Conservation (phyloP, 495 filamentous ascomycete genomes). For the Lasiosphaeris hirsuta region DNA sequence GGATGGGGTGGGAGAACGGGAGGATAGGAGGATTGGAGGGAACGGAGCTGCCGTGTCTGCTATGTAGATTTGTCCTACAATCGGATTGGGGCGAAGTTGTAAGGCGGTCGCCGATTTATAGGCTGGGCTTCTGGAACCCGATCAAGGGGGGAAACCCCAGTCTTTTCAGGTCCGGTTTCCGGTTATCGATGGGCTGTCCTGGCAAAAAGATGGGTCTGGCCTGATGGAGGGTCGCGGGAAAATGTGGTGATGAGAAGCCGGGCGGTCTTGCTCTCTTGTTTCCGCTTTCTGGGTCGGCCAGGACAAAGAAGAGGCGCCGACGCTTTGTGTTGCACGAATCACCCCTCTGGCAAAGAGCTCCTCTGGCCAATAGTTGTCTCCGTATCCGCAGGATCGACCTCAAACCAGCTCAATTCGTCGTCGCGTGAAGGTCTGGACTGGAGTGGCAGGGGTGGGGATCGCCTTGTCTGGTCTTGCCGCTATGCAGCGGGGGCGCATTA, state of each 20-base stretch:
- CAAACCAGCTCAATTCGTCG: not conserved
- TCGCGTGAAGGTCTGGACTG: not conserved
- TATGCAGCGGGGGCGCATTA: not conserved
- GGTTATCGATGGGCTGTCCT: not conserved
- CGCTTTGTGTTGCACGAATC: not conserved
- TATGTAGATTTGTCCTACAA: too few species aligned
- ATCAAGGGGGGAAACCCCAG: not conserved
- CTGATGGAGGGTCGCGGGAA: conserved; percentile 2
- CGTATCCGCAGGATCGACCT: not conserved
- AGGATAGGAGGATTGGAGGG: too few species aligned
- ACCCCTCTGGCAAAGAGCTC: not conserved
- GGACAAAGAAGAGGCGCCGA: not conserved
- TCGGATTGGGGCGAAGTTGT: too few species aligned
- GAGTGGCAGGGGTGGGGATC: not conserved
- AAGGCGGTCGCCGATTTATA: too few species aligned
- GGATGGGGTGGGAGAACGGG: not conserved
- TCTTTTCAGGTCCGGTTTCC: not conserved
- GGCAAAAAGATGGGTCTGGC: not conserved
- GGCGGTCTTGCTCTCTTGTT: not conserved
- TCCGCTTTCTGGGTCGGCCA: too few species aligned
- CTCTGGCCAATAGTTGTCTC: not conserved
- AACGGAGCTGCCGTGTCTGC: too few species aligned
- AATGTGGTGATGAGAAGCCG: not conserved
- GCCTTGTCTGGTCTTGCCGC: conserved; percentile 5
- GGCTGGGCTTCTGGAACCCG: too few species aligned